Evolutionary conservation across 192 early-diverging fungal species (phyloP), one percentile per base, ranked within the genome.

Genomic region (Coemansia sp.): DNA sequence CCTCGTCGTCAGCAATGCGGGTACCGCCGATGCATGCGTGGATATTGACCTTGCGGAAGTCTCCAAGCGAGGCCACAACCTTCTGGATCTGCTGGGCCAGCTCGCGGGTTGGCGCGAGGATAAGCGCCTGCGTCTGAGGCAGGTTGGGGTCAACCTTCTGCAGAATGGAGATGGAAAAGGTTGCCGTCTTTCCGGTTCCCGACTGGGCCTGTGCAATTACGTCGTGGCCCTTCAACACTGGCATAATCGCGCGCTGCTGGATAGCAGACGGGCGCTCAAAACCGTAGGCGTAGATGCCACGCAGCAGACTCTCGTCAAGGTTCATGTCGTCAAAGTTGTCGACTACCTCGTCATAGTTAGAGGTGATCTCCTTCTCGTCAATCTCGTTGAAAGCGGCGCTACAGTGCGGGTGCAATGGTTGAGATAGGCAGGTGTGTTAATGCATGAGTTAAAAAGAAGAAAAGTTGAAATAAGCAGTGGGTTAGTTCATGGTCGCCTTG

Each of bases 161-260:
- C 60, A 99, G 90, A 71, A 96, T 94, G 53, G 95, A 95, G 78
- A 99, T 97, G 67, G 95, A 98, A 90, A 98, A 99, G 62, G 97
- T 99, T 68, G 96, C 96, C 61, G 95, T 98, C 85, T 99, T 99
- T 78, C 96, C 97, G 71, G 96, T 98, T 87, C 97, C 97, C 58
- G 96, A 97, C 86, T 99, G 96, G 30, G 97, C 97, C 87, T 99
- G 97, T 56, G 97, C 97, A 85, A 99, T 99, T 59, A 99, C 96
- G 85, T 99, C 97, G 81, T 87, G 91, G 51, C 87, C 89, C 86
- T 93, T 94, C 64, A 98, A 84, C 54, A 99, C 91, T 57, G 96
- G 96, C 72, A 94, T 83, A 65, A 98, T 98, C 58, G 95, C 96
- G 76, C 96, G 89, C 82, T 92, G 90, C 85, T 98, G 96, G 83